These are phyloP conservation scores for Isatis lusitanica DNA, from an alignment of 441 rosid species.

Conservation along the genomic window DNA sequence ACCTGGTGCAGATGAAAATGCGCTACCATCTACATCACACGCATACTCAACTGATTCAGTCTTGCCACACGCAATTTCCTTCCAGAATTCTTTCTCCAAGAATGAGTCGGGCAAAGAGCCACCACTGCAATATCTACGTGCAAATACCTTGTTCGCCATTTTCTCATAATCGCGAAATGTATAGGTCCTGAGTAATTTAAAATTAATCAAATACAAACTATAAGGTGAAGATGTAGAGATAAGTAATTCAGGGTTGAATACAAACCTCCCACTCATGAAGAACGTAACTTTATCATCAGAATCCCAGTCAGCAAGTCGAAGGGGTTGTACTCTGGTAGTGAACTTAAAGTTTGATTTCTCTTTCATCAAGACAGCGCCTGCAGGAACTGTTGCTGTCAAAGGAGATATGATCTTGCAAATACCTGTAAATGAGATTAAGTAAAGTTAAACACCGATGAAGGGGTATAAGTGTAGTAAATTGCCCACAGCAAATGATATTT, in stretches of 20 bases:
- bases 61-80: slow-evolving; percentile 95
- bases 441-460: background rate
- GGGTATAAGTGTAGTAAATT: background rate
- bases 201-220: slow-evolving; percentile 33
- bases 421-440: slow-evolving; percentile 48
- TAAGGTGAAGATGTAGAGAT: slow-evolving; percentile 2
- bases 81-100: slow-evolving; percentile 99
- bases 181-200: slow-evolving; percentile 73
- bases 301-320: slow-evolving; percentile 99
- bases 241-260: slow-evolving; percentile 22
- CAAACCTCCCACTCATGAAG: slow-evolving; percentile 98
- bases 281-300: slow-evolving; percentile 88
- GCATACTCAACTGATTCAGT: slow-evolving; percentile 98
- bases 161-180: slow-evolving; percentile 96
- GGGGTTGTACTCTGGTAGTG: slow-evolving; percentile 97
- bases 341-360: slow-evolving; percentile 93
- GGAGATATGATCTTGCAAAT: slow-evolving; percentile 96
- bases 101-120: slow-evolving; percentile 86
- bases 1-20: slow-evolving; percentile 84
- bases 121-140: slow-evolving; percentile 92
- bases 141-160: slow-evolving; percentile 96
- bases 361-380: slow-evolving; percentile 86
- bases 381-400: slow-evolving; percentile 82
- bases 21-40: slow-evolving; percentile 99
- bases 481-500: background rate